phyloP scores from a whole-genome alignment of 2,329 filamentous ascomycete species.

The Fusarium albidum region DNA sequence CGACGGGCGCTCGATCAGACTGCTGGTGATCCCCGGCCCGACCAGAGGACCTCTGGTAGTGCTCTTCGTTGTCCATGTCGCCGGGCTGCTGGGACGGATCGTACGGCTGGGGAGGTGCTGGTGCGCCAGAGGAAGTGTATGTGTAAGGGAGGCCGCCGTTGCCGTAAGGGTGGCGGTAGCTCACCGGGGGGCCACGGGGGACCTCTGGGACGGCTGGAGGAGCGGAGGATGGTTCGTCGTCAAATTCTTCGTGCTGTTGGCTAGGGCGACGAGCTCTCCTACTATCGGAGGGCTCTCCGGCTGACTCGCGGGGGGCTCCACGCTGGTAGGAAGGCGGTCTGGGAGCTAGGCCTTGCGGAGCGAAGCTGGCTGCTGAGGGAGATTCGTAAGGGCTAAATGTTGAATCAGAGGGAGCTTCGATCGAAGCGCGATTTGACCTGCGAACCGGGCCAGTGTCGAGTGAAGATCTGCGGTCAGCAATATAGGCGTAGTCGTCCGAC shows the following conservation, averaged over 20 bases:
- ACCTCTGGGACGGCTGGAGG: constrained; percentile 67
- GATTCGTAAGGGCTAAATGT: constrained; percentile 67
- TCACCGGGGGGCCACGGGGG: constrained; percentile 65
- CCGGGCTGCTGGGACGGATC: constrained; percentile 24
- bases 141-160: constrained; percentile 40
- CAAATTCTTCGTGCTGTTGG: constrained; percentile 47
- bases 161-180: constrained; percentile 60
- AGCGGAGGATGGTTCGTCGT: constrained; percentile 47
- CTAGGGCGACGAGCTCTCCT: constrained; percentile 53
- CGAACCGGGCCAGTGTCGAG: constrained; percentile 50
- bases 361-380: constrained; percentile 60
- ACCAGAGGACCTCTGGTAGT: constrained; percentile 36
- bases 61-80: constrained; percentile 39
- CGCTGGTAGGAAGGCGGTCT: constrained; percentile 66
- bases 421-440: constrained; percentile 60
- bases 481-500: constrained; percentile 42
- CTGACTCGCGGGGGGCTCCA: constrained; percentile 51
- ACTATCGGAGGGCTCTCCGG: constrained; percentile 48
- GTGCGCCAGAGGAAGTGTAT: constrained; percentile 23
- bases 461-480: constrained; percentile 45
- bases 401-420: constrained; percentile 64
- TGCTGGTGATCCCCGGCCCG: constrained; percentile 30
- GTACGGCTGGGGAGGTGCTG: constrained; percentile 13
- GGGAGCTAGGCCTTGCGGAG: constrained; percentile 62
- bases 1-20: constrained; percentile 28